These are phyloP conservation scores for Aspergillus sp. DNA, from an alignment of 2,329 filamentous ascomycete species.

Conservation along the genomic window DNA sequence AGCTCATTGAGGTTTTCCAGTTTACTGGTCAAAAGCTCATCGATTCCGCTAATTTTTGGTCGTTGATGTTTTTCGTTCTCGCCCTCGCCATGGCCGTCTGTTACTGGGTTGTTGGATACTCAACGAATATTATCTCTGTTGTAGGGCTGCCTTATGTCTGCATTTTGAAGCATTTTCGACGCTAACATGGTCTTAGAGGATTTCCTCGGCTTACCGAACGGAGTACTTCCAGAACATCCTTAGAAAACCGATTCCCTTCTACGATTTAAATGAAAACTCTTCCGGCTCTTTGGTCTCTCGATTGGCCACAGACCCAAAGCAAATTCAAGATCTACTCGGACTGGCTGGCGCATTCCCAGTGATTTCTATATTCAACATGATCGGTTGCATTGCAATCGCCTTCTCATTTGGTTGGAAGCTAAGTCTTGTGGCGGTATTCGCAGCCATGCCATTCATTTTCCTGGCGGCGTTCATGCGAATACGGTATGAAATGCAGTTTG, in stretches of 20 bases:
- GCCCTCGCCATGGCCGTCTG: slow-evolving; percentile 43
- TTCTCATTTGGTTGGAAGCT: slow-evolving; percentile 76
- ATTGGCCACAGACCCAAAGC: slow-evolving; percentile 46
- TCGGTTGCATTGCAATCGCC: slow-evolving; percentile 61
- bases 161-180: slow-evolving; percentile 26
- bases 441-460: slow-evolving; percentile 50
- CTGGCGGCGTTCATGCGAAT: slow-evolving; percentile 48
- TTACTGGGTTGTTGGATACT: slow-evolving; percentile 44
- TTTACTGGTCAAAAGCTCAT: slow-evolving; percentile 34
- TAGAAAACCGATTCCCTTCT: slow-evolving; percentile 39
- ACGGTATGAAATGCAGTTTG: slow-evolving; percentile 64
- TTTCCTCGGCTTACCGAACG: neutral
- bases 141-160: slow-evolving; percentile 31
- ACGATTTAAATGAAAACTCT: slow-evolving; percentile 43
- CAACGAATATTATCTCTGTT: slow-evolving; percentile 43
- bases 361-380: slow-evolving; percentile 61
- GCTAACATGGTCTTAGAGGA: slow-evolving; percentile 4
- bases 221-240: slow-evolving; percentile 43
- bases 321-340: slow-evolving; percentile 48
- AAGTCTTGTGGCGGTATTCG: slow-evolving; percentile 61
- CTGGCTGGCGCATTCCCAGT: slow-evolving; percentile 48
- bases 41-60: slow-evolving; percentile 46
- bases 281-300: slow-evolving; percentile 44
- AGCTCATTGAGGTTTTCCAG: slow-evolving; percentile 46
- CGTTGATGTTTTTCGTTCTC: slow-evolving; percentile 54